Base-by-base conservation (phyloP, 2,329 filamentous ascomycete genomes). In the Trichoderma guizhouense region DNA sequence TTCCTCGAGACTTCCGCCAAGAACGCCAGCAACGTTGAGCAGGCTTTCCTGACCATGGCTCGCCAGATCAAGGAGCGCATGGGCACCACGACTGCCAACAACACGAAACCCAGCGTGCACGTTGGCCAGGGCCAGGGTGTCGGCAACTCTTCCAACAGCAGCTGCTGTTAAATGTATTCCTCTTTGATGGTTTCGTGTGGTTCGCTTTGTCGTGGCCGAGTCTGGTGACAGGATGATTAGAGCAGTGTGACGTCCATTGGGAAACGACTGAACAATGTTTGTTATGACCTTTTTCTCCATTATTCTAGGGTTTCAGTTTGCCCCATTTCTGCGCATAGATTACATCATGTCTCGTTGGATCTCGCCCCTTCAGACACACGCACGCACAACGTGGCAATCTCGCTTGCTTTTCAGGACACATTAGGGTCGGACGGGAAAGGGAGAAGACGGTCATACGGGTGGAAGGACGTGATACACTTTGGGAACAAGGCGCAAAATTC, bases 61-160 rank as follows among this genome's bases (percentile, higher is more conserved):
- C 92, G 96, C 84, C 96, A 99, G 86, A 99, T 99, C 87, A 99
- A 99, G 90, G 95, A 98, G 88, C 93, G 96, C 81, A 99, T 99
- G 95, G 96, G 96, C 79, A 97, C 94, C 78, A 96, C 95, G 75
- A 92, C 93, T 58, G 92, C 92, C 76, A 95, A 95, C 87, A 98
- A 98, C 90, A 97, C 95, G 86, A 99, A 98, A 88, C 95, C 95
- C 76, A 97, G 93, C 78, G 95, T 99, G 79, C 94, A 97, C 82
- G 96, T 99, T 79, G 93, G 94, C 73, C 92, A 94, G 82, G 96
- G 96, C 80, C 94, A 97, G 84, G 95, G 95, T 79, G 95, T 99
- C 77, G 93, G 97, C 83, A 93, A 91, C 79, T 92, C 92, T 78
- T 93, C 93, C 78, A 93, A 89, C 81, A 91, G 92, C 80, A 91